phyloP scores from a whole-genome alignment of 179 eudicot species.

The Beta macrorhiza region DNA sequence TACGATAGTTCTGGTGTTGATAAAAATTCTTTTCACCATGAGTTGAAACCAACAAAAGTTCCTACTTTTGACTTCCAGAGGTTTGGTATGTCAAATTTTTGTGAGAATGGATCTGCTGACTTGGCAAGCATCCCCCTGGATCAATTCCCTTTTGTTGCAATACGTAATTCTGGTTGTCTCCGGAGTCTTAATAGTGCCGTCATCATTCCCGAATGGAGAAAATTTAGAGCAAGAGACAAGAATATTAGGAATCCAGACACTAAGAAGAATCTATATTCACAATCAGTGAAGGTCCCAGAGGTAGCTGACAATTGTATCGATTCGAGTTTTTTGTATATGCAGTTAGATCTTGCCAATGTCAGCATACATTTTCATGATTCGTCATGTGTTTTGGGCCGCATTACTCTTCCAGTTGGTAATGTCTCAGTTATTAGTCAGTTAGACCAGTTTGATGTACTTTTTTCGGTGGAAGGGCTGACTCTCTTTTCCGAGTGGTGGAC shows the following conservation, averaged over 20 bases:
- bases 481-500: constrained; percentile 67
- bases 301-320: constrained; percentile 25
- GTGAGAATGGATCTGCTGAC: constrained; percentile 42
- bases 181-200: constrained; percentile 39
- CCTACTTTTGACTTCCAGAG: constrained; percentile 39
- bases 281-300: constrained; percentile 18
- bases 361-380: constrained; percentile 79
- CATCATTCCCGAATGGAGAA: constrained; percentile 49
- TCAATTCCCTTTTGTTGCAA: constrained; percentile 59
- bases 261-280: constrained; percentile 20
- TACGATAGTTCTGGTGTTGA: constrained; percentile 25
- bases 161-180: constrained; percentile 43
- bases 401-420: constrained; percentile 60
- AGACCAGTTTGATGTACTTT: constrained; percentile 60
- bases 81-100: constrained; percentile 59
- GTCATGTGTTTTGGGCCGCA: constrained; percentile 56
- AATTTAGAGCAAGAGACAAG: constrained; percentile 31
- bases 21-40: constrained; percentile 29
- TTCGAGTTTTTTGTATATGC: constrained; percentile 31
- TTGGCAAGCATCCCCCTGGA: constrained; percentile 49
- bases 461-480: constrained; percentile 59
- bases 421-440: constrained; percentile 39
- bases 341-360: constrained; percentile 43
- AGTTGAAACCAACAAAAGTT: constrained; percentile 31
- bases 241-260: constrained; percentile 28